Evolutionary conservation across 2,329 filamentous ascomycete species (phyloP).

Genomic region (Ascochyta rabiei): DNA sequence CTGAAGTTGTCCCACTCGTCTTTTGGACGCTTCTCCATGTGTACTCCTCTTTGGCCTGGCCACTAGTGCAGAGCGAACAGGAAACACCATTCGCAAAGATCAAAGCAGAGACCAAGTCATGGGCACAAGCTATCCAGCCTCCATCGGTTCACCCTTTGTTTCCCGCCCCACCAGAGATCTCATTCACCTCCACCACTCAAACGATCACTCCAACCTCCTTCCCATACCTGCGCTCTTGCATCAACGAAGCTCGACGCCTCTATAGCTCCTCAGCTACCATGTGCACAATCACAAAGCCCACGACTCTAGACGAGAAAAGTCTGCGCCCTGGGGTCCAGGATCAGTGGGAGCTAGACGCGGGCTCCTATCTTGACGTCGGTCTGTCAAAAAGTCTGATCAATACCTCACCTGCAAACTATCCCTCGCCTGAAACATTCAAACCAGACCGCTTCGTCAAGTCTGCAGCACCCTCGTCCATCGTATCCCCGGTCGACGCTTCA

Average conservation of each 20-base stretch:
- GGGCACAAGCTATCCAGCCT: slow-evolving; percentile 42
- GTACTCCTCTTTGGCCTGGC: slow-evolving; percentile 23
- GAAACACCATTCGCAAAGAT: slow-evolving; percentile 32
- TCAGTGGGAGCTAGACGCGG: slow-evolving; percentile 33
- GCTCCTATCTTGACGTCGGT: slow-evolving; percentile 39
- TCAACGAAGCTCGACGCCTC: slow-evolving; percentile 41
- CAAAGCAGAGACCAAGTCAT: slow-evolving; percentile 36
- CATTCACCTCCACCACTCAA: slow-evolving; percentile 24
- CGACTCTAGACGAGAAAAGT: slow-evolving; percentile 30
- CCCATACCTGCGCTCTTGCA: slow-evolving; percentile 37
- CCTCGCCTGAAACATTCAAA: slow-evolving; percentile 31
- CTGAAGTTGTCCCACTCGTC: slow-evolving; percentile 38
- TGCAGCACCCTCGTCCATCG: slow-evolving; percentile 23
- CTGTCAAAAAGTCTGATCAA: slow-evolving; percentile 40
- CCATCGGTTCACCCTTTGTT: slow-evolving; percentile 46
- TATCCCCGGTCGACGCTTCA: slow-evolving; percentile 18
- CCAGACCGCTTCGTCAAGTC: slow-evolving; percentile 35
- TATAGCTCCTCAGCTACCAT: slow-evolving; percentile 34
- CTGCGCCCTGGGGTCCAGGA: slow-evolving; percentile 28
- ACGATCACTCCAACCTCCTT: slow-evolving; percentile 21
- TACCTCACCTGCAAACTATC: slow-evolving; percentile 32
- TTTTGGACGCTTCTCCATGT: slow-evolving; percentile 45
- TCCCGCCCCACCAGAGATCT: slow-evolving; percentile 43
- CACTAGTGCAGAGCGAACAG: slow-evolving; percentile 6
- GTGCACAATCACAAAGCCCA: slow-evolving; percentile 26